Percentiles rank a stretch among this genome's conserved stretches.
phyloP scores from a whole-genome alignment of 805 yeast species.

The Spathaspora sp. region DNA sequence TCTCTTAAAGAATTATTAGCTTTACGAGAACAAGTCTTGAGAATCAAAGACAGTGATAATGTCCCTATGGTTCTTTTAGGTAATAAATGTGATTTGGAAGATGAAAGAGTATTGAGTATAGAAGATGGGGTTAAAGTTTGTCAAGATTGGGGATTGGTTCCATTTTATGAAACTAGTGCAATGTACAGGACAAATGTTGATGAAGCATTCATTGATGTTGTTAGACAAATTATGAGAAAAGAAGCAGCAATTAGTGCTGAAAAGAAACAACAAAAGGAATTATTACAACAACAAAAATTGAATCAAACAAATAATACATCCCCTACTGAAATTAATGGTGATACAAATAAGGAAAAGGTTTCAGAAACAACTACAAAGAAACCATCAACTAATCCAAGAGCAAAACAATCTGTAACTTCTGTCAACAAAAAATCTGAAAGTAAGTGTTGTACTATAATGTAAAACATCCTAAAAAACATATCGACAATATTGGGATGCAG shows the following conservation, averaged over 20 bases:
- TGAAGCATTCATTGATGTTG: constrained; percentile 84
- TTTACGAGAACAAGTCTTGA: constrained; percentile 76
- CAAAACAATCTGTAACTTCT: neutral
- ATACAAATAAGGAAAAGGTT: neutral
- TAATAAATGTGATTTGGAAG: constrained; percentile 80
- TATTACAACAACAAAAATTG: constrained; percentile 30
- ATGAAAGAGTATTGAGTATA: constrained; percentile 70
- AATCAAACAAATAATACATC: neutral
- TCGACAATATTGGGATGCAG: too few relatives aligned
- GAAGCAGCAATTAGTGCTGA: constrained; percentile 49
- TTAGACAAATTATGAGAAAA: constrained; percentile 81
- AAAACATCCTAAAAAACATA: neutral
- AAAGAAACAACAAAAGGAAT: constrained; percentile 42
- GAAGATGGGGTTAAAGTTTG: constrained; percentile 83
- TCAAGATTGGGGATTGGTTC: constrained; percentile 83
- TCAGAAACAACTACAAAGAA: neutral
- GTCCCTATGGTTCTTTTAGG: constrained; percentile 92
- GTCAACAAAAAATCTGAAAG: constrained; percentile 8
- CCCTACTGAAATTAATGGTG: neutral
- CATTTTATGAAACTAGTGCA: constrained; percentile 94
- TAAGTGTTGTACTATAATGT: constrained; percentile 32
- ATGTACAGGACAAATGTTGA: constrained; percentile 84
- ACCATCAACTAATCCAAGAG: neutral
- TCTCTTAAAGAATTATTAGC: constrained; percentile 75
- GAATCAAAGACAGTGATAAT: constrained; percentile 70